phyloP scores from a whole-genome alignment of 345 rosid species.

The Salix koriyanagi region DNA sequence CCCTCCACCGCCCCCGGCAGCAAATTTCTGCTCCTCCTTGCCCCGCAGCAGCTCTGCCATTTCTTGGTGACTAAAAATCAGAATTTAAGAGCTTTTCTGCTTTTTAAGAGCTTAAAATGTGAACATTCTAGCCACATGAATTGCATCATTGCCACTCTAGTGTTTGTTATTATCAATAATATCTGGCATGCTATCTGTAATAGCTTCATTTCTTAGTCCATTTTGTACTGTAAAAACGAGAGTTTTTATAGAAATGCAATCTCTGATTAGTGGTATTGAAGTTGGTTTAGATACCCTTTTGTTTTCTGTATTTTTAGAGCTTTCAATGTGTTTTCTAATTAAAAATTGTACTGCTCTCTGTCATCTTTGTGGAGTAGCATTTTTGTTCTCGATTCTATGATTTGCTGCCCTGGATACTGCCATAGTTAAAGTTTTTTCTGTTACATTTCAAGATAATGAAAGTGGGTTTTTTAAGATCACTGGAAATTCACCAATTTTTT shows the following conservation, averaged over 20 bases:
- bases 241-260: background rate
- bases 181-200: background rate
- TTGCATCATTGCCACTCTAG: background rate
- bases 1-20: conserved; percentile 18
- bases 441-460: background rate
- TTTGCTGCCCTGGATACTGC: background rate
- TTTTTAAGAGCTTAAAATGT: background rate
- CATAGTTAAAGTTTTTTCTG: background rate
- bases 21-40: conserved; percentile 42
- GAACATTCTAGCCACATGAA: background rate
- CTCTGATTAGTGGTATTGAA: background rate
- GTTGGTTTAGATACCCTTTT: background rate
- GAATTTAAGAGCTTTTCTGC: background rate
- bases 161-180: background rate
- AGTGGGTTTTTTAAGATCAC: background rate
- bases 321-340: background rate
- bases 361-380: background rate
- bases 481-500: background rate
- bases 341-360: background rate
- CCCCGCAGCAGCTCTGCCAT: conserved; percentile 34
- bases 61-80: background rate
- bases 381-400: background rate
- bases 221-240: background rate
- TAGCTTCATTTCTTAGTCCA: background rate
- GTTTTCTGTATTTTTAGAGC: background rate